phyloP scores from a whole-genome alignment of 768 basidiomycete genomes.

The Leccinellum luteum region DNA sequence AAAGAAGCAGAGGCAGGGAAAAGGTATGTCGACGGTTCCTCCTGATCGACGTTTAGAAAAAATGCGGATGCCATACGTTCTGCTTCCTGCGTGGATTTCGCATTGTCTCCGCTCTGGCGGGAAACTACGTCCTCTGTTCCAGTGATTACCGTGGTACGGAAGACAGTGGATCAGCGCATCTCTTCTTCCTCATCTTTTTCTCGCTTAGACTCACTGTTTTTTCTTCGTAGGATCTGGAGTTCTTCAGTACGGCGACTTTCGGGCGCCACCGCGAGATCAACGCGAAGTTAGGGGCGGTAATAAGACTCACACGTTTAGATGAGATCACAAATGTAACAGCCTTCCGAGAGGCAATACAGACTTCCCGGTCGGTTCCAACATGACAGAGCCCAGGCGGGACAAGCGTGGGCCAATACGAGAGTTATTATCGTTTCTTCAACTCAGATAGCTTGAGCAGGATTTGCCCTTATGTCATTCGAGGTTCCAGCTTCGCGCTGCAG shows the following conservation, averaged over 20 bases:
- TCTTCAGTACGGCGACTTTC: slow-evolving; percentile 53
- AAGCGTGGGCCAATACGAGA: slow-evolving; percentile 7
- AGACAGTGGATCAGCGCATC: slow-evolving; percentile 5
- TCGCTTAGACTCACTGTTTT: slow-evolving; percentile 3
- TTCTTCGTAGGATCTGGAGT: slow-evolving; percentile 35
- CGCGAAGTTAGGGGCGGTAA: slow-evolving; percentile 69
- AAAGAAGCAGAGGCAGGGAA: slow-evolving; percentile 53
- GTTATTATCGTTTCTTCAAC: slow-evolving; percentile 9
- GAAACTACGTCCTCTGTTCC: not conserved
- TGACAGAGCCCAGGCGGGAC: slow-evolving; percentile 4
- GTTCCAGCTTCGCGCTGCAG: not conserved
- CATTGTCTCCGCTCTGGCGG: slow-evolving; percentile 4
- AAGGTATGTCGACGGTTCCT: slow-evolving; percentile 26
- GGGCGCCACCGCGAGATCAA: slow-evolving; percentile 60
- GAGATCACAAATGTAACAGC: slow-evolving; percentile 21
- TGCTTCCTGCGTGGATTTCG: slow-evolving; percentile 5
- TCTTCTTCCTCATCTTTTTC: slow-evolving; percentile 1
- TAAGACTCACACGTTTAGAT: slow-evolving; percentile 67
- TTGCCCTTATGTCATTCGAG: slow-evolving; percentile 17
- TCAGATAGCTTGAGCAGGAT: slow-evolving; percentile 23
- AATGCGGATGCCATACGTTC: not conserved
- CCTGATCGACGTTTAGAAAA: not conserved
- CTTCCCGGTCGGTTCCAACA: not conserved
- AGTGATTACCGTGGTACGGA: not conserved
- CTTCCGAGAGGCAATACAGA: slow-evolving; percentile 3